Base-by-base conservation (phyloP, 176 grass and related monocot species). In the Paspalum notatum region DNA sequence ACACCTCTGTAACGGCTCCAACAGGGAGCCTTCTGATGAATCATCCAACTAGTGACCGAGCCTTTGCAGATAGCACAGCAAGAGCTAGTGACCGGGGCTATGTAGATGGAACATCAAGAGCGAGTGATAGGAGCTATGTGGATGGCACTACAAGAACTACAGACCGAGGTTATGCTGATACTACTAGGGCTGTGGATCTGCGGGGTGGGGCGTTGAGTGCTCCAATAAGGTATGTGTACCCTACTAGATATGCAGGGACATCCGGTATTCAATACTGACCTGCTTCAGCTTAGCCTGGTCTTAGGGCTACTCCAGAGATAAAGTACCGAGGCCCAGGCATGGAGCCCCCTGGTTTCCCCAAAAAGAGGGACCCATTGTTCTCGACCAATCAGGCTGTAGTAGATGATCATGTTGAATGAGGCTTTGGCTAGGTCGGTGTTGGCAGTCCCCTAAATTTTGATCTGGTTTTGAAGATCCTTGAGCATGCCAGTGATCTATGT, bases 351-450 rank as follows among this genome's bases (percentile, higher is more conserved):
- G 95, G 92, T 71, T 95, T 98, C 56, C 80, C 86, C 67, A 94
- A 93, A 76, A 91, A 93, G 87, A 89, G 95, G 72, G 95, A 94
- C 2, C 5, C 81, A 42, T 67, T 95, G 63, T 98, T 88, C 87
- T 71, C 80, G 3, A 93, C 77, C 76, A 85, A 87, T 56, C 92
- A 98, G 77, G 16, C 86, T 68, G 78, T 75, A 76, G 78, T 81
- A 73, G 92, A 98, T 68, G 95, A 93, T 85, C 92, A 87, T 66
- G 66, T 75, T 9, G 95, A 98, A 81, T 95, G 84, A 98, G 73
- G 58, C 15, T 76, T 80, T 79, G 42, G 24, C 22, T 79, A 14
- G 82, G 79, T 43, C 25, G 12, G 32, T 74, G 72, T 71, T 38
- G 27, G 67, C 80, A n/a, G 25, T 6, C 45, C 68, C 47, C 20